Base-by-base conservation (phyloP, 345 rosid species). In the Citrus cavaleriei region DNA sequence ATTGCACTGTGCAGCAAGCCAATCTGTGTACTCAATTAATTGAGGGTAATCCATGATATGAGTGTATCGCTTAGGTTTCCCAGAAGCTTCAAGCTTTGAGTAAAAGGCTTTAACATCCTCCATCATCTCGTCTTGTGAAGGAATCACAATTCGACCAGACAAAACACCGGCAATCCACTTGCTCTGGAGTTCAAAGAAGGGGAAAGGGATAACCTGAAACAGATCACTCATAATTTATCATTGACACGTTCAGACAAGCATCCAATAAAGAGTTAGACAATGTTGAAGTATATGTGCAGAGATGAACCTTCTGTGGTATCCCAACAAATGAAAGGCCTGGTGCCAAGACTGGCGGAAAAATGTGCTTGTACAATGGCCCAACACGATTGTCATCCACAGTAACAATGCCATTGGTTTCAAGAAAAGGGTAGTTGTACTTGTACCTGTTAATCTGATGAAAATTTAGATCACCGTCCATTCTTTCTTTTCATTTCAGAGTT, bases 131-230 rank as follows among this genome's bases (percentile, higher is more conserved):
- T 89, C 89, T 42, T 81, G 73, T 0, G 88, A 86, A 18, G 97
- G 98, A 79, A 95, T 93, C n/a, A 22, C 57, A 32, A 91, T 78
- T 54, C 91, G 85, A 79, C 97, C 93, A 4, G 94, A 91, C 77
- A 95, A 83, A 80, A 81, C 86, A 72, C 94, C 91, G 0, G 98
- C 95, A 71, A 95, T 84, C 98, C 97, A 95, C 86, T 89, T 90
- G 91, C 93, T 90, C 87, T 95, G 98, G 14, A 85, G 81, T 85
- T 93, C 97, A 83, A 59, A 88, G 83, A 86, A 32, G 32, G 85
- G 89, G 74, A 93, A 95, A 3, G 97, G 94, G 54, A 65, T 30
- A 77, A 84, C 81, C 98, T 95, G 79, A 72, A 9, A 61, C 18
- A 9, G 16, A 61, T 54, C 58, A 18, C 58, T 54, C 65, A 27